A percentile compares a stretch with the other conserved stretches of the same genome.
phyloP scores from a whole-genome alignment of 75 land plant species.

The Sequoiadendron giganteum region DNA sequence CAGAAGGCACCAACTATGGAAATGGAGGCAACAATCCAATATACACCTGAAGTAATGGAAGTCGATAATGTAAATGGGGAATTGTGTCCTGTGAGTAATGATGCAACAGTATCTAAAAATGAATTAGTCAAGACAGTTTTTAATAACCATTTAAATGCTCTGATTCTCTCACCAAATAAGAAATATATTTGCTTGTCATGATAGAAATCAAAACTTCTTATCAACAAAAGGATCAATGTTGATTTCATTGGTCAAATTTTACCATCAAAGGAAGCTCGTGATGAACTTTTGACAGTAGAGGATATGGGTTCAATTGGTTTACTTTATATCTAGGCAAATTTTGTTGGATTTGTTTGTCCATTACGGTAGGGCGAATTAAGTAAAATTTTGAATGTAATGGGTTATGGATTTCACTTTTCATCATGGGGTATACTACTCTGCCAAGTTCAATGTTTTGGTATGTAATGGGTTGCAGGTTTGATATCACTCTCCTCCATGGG shows the following conservation, averaged over 20 bases:
- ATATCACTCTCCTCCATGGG: too few species aligned
- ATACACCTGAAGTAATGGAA: not conserved
- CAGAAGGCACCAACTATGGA: constrained; percentile 2
- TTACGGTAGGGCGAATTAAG: too few species aligned
- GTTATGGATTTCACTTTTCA: too few species aligned
- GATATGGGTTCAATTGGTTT: too few species aligned
- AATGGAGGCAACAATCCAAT: not conserved
- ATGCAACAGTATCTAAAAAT: constrained; percentile 36
- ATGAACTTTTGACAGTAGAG: constrained; percentile 48
- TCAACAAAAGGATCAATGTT: constrained; percentile 35
- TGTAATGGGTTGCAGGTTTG: too few species aligned
- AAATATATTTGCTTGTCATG: constrained; percentile 22
- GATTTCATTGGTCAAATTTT: constrained; percentile 34
- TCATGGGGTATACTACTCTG: too few species aligned
- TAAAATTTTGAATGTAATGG: too few species aligned
- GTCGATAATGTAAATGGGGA: constrained; percentile 6
- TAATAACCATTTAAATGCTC: constrained; percentile 29
- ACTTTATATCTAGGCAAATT: too few species aligned
- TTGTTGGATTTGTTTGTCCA: too few species aligned
- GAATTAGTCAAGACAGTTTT: constrained; percentile 39
- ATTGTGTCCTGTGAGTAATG: constrained; percentile 14
- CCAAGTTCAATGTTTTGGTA: too few species aligned
- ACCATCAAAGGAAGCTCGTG: constrained; percentile 38
- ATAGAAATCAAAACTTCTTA: constrained; percentile 27
- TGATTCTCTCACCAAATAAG: constrained; percentile 24